Evolutionary conservation across 805 yeast species (phyloP).

Genomic region (Wickerhamomyces mucosus): DNA sequence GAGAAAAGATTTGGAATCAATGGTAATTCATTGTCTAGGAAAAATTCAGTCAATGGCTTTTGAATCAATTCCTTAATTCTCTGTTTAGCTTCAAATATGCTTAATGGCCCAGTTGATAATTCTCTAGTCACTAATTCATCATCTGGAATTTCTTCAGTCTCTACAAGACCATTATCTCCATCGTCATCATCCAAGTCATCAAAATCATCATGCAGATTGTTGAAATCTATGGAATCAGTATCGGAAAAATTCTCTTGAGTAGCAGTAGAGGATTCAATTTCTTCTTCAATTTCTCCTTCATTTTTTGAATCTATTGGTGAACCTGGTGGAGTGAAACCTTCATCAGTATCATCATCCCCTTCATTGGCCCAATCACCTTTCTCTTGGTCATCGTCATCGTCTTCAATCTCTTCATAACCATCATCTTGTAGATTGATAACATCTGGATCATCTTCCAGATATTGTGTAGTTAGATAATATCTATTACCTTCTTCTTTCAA

Average conservation of each 20-base stretch:
- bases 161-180: conserved; percentile 8
- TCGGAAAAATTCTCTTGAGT: conserved; percentile 29
- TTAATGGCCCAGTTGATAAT: conserved; percentile 19
- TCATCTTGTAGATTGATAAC: conserved; percentile 17
- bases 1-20: conserved; percentile 32
- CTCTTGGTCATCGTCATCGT: conserved; percentile 6
- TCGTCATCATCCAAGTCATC: conserved; percentile 25
- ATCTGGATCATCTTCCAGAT: conserved; percentile 36
- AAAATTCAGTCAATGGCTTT: conserved; percentile 47
- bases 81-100: conserved; percentile 25
- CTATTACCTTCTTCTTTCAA: conserved; percentile 34
- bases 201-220: conserved; percentile 40
- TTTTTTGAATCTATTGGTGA: neutral
- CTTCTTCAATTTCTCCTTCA: neutral
- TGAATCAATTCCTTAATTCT: conserved; percentile 45
- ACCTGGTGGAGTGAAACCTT: conserved; percentile 4
- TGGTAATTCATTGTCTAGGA: conserved; percentile 23
- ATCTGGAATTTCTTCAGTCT: conserved; percentile 7
- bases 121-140: conserved; percentile 9
- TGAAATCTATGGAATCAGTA: conserved; percentile 32
- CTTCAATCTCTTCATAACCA: conserved; percentile 7
- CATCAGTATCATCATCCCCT: conserved; percentile 8
- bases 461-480: conserved; percentile 64
- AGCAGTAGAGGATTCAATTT: conserved; percentile 26
- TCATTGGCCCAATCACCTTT: conserved; percentile 6